Percentiles rank a stretch among this genome's conserved stretches.
Evolutionary conservation across 2,329 filamentous ascomycete genomes (phyloP).

Genomic region (Metarhizium album): DNA sequence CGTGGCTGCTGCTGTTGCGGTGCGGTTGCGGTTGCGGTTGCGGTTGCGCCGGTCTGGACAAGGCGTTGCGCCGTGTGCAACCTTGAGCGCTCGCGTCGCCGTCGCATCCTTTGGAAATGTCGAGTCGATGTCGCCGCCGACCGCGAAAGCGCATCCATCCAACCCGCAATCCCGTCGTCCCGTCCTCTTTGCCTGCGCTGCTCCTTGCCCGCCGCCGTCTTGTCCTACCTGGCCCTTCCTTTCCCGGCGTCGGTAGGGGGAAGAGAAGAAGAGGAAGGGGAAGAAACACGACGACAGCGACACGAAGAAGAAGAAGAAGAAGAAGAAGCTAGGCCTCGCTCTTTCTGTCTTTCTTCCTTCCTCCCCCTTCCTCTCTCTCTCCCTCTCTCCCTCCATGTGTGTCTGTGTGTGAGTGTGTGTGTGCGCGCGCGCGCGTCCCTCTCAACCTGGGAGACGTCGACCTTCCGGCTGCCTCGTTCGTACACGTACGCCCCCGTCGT

Average conservation of each 20-base stretch:
- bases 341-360: no score
- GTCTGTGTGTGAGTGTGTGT: no score
- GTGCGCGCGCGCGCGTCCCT: no score
- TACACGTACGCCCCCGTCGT: neutral
- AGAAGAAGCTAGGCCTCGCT: neutral
- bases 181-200: neutral
- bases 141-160: neutral
- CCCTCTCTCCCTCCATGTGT: no score
- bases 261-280: no score
- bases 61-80: slow-evolving; percentile 8
- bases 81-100: slow-evolving; percentile 7
- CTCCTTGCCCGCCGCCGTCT: neutral
- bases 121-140: neutral
- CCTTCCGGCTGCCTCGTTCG: neutral
- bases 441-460: neutral
- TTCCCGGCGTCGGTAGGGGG: neutral
- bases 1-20: neutral
- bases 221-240: neutral
- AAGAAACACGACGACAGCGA: neutral
- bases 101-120: slow-evolving; percentile 5
- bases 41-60: neutral
- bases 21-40: neutral
- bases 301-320: neutral
- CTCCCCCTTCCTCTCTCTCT: no score
- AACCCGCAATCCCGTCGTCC: neutral